Percentiles rank a stretch among this genome's conserved stretches.
Evolutionary conservation across 331 rosid genomes (phyloP).

Genomic region (Telfairia occidentalis): DNA sequence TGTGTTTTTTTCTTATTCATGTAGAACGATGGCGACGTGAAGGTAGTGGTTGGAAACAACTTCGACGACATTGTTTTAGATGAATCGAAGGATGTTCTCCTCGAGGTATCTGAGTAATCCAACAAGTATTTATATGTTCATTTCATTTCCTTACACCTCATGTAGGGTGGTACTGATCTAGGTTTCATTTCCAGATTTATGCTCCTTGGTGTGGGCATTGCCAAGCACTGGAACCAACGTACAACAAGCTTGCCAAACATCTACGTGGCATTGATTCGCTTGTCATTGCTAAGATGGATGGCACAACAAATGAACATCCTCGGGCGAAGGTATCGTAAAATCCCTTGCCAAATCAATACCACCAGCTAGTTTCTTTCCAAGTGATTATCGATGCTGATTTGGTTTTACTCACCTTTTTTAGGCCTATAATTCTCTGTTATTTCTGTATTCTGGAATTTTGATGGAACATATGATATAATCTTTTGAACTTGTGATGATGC

Average conservation of each 20-base stretch:
- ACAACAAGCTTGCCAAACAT: slow-evolving; percentile 85
- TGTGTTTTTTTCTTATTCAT: background rate
- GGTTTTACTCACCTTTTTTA: background rate
- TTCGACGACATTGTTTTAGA: slow-evolving; percentile 90
- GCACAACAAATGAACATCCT: slow-evolving; percentile 95
- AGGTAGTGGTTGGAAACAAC: slow-evolving; percentile 81
- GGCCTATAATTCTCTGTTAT: background rate
- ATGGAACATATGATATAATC: background rate
- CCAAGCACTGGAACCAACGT: slow-evolving; percentile 83
- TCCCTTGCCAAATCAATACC: background rate
- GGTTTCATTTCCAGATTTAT: slow-evolving; percentile 48
- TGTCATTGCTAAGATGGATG: slow-evolving; percentile 96
- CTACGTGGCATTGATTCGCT: slow-evolving; percentile 63
- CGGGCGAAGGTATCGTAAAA: slow-evolving; percentile 70
- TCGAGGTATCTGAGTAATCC: slow-evolving; percentile 47
- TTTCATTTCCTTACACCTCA: background rate
- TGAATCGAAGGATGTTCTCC: slow-evolving; percentile 96
- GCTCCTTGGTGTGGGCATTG: slow-evolving; percentile 99
- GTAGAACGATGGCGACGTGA: slow-evolving; percentile 84
- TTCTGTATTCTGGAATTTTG: background rate
- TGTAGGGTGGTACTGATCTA: background rate
- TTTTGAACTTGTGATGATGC: background rate
- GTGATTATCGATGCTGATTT: background rate
- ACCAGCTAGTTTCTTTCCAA: background rate
- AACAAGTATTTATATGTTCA: background rate